Base-by-base conservation (phyloP, 345 rosid genomes). In the Eucalyptus regnans region DNA sequence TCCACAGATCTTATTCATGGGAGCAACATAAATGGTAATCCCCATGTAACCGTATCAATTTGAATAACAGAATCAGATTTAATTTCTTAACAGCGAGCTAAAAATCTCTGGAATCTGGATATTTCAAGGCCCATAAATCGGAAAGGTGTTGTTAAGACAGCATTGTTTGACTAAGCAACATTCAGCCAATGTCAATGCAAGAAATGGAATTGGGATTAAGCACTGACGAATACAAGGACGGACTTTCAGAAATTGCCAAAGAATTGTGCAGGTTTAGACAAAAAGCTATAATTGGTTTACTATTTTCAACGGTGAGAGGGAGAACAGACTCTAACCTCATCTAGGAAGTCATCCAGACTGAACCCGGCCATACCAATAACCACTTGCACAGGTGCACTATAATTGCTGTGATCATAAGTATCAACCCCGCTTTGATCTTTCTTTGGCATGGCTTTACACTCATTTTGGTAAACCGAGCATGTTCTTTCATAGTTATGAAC, bases 331-430 rank as follows among this genome's bases (percentile, higher is more conserved):
- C 93, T 89, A 89, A 95, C 98, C 56, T 27, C 33, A 31, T 44
- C 8, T 18, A 87, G n/a, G 92, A 94, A 94, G 3, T 43, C 56
- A 88, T 95, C 95, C 60, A 96, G 87, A 31, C 12, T 27, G 92
- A 94, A 96, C 84, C 96, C 96, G 49, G 96, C 98, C 96, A 93
- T 95, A 87, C 98, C 98, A 43, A 95, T 93, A 46, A 96, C 86
- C 20, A 91, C 93, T 7, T 95, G 98, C 52, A 96, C 93, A 2
- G 96, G 96, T 64, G 96, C 95, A 10, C 25, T 89, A 90, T 95
- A 96, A 87, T 92, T 94, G 88, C 89, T 92, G 89, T 94, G 93
- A 52, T 95, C 94, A 50, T 95, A 95, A 12, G 93, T 92, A 91
- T 93, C 95, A 7, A 90, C 41, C 41, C 96, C 94, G 14, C 87